Base-by-base conservation (phyloP, 2,329 filamentous ascomycete species). In the Diaporthe sp. region DNA sequence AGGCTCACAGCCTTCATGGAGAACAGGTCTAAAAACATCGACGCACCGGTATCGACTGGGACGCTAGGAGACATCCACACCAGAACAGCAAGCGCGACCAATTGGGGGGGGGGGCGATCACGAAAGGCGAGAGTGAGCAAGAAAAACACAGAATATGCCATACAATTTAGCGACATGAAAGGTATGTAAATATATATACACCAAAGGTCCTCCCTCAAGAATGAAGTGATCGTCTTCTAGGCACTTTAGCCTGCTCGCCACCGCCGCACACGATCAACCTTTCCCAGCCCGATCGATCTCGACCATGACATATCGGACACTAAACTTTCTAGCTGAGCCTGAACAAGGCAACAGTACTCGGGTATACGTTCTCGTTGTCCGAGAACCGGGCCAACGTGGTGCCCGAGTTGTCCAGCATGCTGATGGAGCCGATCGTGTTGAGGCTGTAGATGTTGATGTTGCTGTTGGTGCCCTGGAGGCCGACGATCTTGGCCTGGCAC, bases 401-500 rank as follows among this genome's bases (percentile, higher is more conserved):
- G 10, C 83, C 84, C 51, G 85, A 77, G 65, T 81, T 78, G 68
- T 81, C 84, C 53, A 87, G 78, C 86, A 88, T 87, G 74, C 80
- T 81, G 74, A 78, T 79, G 19, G 82, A 80, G 39, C 86, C 87
- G 57, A 88, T 83, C 7, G 86, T 88, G 79, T 88, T 87, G 61
- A 88, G 80, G 74, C 85, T 86, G 79, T 87, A 87, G 67, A 87
- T 80, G 69, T 81, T 83, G 31, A 87, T 78, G 57, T 81, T 82
- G 71, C 65, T 74, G 51, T 79, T 74, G 1, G 65, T 55, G 19
- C 81, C 80, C 74, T 83, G 78, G n/a, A 84, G 76, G 15, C 77
- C 78, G 10, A 86, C 78, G 57, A 88, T 86, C 55, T 85, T 82
- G 69, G 85, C 81, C 80, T 90, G 88, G 81, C 88, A 90, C 73